Percentiles rank a stretch among this genome's conserved stretches.
These are phyloP conservation scores for Fagus sylvatica DNA, from an alignment of 306 rosid species.

Conservation along the genomic window DNA sequence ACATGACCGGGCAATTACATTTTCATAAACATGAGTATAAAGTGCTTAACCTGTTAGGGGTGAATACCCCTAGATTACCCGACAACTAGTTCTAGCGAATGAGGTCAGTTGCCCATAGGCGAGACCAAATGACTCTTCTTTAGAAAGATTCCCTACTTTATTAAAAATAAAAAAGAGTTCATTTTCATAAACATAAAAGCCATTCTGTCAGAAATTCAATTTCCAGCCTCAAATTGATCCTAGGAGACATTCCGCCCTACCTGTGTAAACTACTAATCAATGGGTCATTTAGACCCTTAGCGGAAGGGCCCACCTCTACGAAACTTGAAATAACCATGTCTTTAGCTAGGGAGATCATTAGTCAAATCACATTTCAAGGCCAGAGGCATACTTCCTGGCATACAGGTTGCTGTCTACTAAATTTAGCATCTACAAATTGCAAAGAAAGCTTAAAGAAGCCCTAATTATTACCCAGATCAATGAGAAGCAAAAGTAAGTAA, in stretches of 20 bases:
- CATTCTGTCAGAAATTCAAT: not conserved
- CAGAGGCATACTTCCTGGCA: not conserved
- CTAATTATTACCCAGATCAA: not conserved
- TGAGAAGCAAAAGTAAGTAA: not conserved
- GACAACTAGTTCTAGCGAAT: no score
- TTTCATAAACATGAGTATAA: no score
- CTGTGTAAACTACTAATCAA: not conserved
- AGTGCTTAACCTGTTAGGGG: no score
- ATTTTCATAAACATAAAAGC: no score
- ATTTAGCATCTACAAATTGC: not conserved
- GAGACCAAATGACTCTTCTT: no score
- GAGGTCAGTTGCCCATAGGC: no score
- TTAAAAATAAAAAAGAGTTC: no score
- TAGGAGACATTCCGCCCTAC: not conserved
- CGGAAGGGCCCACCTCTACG: slow-evolving; percentile 8
- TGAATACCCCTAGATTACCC: no score
- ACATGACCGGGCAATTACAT: not conserved
- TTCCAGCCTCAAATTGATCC: not conserved
- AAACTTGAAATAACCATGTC: slow-evolving; percentile 8
- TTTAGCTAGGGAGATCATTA: slow-evolving; percentile 8
- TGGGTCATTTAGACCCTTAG: not conserved
- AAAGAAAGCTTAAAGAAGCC: not conserved
- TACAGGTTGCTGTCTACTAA: not conserved
- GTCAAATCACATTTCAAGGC: slow-evolving; percentile 9
- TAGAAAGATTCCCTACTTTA: no score